Percentiles rank a stretch among this genome's conserved stretches.
Evolutionary conservation across 2,329 filamentous ascomycete species (phyloP).

Genomic region (Emergomyces pasteurianus): DNA sequence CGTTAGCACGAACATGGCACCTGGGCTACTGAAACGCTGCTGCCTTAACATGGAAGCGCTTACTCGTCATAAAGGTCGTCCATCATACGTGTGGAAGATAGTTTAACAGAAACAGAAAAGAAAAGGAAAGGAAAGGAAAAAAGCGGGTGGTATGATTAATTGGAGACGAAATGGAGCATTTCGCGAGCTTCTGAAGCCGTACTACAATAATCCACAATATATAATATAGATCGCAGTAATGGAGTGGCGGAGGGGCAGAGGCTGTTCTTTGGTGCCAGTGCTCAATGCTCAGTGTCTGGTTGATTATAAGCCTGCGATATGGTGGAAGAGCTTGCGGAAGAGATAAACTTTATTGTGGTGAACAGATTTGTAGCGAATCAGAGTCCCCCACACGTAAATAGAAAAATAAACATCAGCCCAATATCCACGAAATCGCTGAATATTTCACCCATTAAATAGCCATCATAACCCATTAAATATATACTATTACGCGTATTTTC

Average conservation of each 20-base stretch:
- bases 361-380: too few relatives aligned
- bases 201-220: not conserved
- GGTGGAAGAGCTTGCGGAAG: not conserved
- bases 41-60: slow-evolving; percentile 5
- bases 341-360: too few relatives aligned
- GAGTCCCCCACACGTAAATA: too few relatives aligned
- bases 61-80: slow-evolving; percentile 97
- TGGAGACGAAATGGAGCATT: not conserved
- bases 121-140: not conserved
- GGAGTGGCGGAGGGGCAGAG: not conserved
- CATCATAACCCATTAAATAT: too few relatives aligned
- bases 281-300: slow-evolving; percentile 1
- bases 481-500: too few relatives aligned
- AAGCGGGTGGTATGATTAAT: slow-evolving; percentile 3
- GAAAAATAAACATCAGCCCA: too few relatives aligned
- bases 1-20: slow-evolving; percentile 10
- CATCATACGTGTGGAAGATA: slow-evolving; percentile 42
- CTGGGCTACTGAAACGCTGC: not conserved
- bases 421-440: too few relatives aligned
- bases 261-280: not conserved
- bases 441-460: too few relatives aligned
- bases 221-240: not conserved
- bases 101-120: not conserved
- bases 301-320: too few relatives aligned
- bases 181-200: not conserved